These are phyloP conservation scores for Daldinia concentrica DNA, from an alignment of 495 filamentous ascomycete species.

Conservation along the genomic window DNA sequence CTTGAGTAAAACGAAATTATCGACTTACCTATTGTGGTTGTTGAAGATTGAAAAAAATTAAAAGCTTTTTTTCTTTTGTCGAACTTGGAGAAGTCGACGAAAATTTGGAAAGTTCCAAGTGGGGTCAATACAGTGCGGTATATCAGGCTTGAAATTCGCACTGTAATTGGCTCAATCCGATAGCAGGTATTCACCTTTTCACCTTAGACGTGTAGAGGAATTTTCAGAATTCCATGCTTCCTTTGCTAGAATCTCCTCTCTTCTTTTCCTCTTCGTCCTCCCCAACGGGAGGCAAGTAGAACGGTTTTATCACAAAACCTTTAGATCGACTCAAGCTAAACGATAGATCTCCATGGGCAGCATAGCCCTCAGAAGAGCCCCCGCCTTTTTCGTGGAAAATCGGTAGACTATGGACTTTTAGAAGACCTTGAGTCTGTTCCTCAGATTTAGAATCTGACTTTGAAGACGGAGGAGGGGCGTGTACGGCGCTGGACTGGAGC, in stretches of 20 bases:
- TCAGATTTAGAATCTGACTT: slow-evolving; percentile 60
- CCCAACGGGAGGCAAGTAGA: slow-evolving; percentile 88
- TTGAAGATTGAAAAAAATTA: slow-evolving; percentile 21
- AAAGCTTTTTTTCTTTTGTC: slow-evolving; percentile 24
- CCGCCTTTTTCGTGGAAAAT: slow-evolving; percentile 87
- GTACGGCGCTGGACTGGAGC: slow-evolving; percentile 73
- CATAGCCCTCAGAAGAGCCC: slow-evolving; percentile 72
- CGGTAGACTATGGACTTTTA: slow-evolving; percentile 83
- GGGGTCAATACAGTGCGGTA: slow-evolving; percentile 8
- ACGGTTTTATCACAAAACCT: slow-evolving; percentile 84
- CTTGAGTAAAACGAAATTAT: slow-evolving; percentile 5
- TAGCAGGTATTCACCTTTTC: no score
- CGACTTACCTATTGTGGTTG: slow-evolving; percentile 38
- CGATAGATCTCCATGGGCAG: slow-evolving; percentile 83
- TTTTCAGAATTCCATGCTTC: slow-evolving; percentile 71
- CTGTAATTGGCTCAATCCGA: not conserved
- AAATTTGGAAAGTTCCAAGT: slow-evolving; percentile 33
- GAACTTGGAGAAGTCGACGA: slow-evolving; percentile 29
- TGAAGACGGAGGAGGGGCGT: slow-evolving; percentile 58
- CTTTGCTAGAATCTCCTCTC: slow-evolving; percentile 49
- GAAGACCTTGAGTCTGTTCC: slow-evolving; percentile 84
- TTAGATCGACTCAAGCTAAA: slow-evolving; percentile 86
- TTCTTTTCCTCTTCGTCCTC: slow-evolving; percentile 77
- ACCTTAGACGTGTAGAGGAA: not conserved
- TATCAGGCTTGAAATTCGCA: not conserved